These are phyloP conservation scores for Penicillium goetzii DNA, from an alignment of 495 filamentous ascomycete genomes.

Conservation along the genomic window DNA sequence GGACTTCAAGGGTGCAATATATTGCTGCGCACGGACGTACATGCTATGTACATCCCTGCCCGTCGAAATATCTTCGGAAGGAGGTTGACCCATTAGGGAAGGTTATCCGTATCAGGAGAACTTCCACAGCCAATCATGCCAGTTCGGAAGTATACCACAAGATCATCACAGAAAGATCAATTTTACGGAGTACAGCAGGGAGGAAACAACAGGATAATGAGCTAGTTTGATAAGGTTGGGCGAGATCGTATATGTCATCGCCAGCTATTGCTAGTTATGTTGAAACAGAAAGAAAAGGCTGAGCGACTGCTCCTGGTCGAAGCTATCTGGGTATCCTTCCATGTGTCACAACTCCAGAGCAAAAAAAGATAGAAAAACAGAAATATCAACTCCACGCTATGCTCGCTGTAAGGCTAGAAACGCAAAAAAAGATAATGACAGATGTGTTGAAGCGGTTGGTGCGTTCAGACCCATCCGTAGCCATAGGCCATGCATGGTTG, in stretches of 20 bases:
- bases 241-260: constrained; percentile 1
- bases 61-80: constrained; percentile 14
- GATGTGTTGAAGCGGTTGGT: constrained; percentile 7
- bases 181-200: neutral
- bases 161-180: neutral
- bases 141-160: neutral
- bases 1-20: too few relatives aligned
- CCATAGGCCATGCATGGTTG: constrained; percentile 48
- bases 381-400: constrained; percentile 45
- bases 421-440: constrained; percentile 17
- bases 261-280: constrained; percentile 1
- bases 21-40: too few relatives aligned
- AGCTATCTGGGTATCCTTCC: constrained; percentile 34
- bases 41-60: neutral
- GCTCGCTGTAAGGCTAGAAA: constrained; percentile 27
- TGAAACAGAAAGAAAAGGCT: constrained; percentile 17
- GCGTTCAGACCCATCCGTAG: constrained; percentile 46
- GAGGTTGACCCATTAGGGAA: constrained; percentile 20
- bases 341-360: constrained; percentile 22
- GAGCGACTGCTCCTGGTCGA: constrained; percentile 17
- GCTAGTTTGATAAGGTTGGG: constrained; percentile 14
- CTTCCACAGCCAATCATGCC: constrained; percentile 10
- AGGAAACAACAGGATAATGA: neutral
- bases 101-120: constrained; percentile 14
- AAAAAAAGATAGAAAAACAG: constrained; percentile 14